phyloP scores from a whole-genome alignment of 169 alveolate genomes.

The Cryptosporidium meleagridis region DNA sequence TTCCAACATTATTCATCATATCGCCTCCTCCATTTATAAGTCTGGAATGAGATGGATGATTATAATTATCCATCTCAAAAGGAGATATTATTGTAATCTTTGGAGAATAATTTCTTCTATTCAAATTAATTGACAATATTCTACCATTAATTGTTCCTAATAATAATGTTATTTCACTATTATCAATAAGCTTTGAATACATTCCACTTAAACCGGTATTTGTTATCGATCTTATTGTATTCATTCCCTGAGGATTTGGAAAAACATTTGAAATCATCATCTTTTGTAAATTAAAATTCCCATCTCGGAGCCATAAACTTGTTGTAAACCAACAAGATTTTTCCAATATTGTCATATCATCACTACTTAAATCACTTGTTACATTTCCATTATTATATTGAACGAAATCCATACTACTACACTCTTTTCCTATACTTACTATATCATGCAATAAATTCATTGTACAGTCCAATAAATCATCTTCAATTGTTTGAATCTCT shows the following conservation, averaged over 20 bases:
- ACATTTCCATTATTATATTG: background rate
- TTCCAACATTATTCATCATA: background rate
- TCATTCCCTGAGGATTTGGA: background rate
- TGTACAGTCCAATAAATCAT: slow-evolving; percentile 6
- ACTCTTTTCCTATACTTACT: background rate
- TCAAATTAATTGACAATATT: slow-evolving; percentile 20
- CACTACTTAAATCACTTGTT: background rate
- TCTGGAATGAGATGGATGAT: background rate
- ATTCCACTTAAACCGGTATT: background rate
- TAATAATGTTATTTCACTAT: background rate
- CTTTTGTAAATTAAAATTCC: background rate
- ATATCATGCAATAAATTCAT: slow-evolving; percentile 18
- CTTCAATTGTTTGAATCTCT: slow-evolving; percentile 22
- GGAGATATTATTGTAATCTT: slow-evolving; percentile 33
- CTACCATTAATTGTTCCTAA: slow-evolving; percentile 60
- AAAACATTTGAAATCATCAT: slow-evolving; percentile 1
- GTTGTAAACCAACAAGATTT: slow-evolving; percentile 69
- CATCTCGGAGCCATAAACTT: slow-evolving; percentile 34
- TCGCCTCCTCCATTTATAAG: background rate
- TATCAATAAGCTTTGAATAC: background rate
- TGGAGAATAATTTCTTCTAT: background rate
- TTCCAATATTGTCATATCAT: slow-evolving; percentile 1
- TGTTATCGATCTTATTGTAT: background rate
- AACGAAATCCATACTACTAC: background rate
- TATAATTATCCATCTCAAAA: slow-evolving; percentile 22